Conservation (phyloP, 73 alveolate genomes). For the Effrenium voratum region DNA sequence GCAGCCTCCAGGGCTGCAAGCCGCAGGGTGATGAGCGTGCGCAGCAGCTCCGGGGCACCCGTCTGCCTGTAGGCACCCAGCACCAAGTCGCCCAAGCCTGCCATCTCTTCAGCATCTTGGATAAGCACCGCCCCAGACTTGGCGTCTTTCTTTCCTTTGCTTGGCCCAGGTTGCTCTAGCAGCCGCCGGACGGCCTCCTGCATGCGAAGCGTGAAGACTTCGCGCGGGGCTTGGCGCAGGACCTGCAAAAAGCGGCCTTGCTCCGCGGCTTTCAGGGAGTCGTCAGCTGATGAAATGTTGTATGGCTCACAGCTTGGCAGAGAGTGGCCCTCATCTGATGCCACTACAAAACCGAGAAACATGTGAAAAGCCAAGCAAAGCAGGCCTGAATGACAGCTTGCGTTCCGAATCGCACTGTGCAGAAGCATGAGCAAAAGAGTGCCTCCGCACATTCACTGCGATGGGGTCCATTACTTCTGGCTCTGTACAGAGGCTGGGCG, state of each 20-base stretch:
- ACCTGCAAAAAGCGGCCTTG: not conserved
- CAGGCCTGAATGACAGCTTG: too few species aligned
- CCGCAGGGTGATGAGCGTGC: constrained; percentile 26
- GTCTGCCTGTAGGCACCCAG: constrained; percentile 6
- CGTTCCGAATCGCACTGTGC: too few species aligned
- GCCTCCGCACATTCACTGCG: too few species aligned
- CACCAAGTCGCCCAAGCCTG: not conserved
- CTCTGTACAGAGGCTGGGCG: too few species aligned
- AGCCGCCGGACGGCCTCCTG: constrained; percentile 5
- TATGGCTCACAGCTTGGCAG: constrained; percentile 17
- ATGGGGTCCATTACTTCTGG: too few species aligned
- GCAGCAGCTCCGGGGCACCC: constrained; percentile 33
- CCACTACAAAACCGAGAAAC: too few species aligned
- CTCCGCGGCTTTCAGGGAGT: too few species aligned
- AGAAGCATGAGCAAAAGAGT: too few species aligned
- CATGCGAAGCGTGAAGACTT: constrained; percentile 7
- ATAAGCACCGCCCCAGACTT: not conserved
- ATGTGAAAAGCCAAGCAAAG: too few species aligned
- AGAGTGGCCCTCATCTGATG: too few species aligned
- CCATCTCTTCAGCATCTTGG: constrained; percentile 23
- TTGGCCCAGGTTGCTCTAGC: not conserved
- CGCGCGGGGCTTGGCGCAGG: constrained; percentile 11
- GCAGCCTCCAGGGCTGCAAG: not conserved
- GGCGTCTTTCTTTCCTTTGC: not conserved
- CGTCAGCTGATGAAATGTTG: not conserved